phyloP scores from a whole-genome alignment of 345 rosid species.

The Excoecaria cochinchinensis region DNA sequence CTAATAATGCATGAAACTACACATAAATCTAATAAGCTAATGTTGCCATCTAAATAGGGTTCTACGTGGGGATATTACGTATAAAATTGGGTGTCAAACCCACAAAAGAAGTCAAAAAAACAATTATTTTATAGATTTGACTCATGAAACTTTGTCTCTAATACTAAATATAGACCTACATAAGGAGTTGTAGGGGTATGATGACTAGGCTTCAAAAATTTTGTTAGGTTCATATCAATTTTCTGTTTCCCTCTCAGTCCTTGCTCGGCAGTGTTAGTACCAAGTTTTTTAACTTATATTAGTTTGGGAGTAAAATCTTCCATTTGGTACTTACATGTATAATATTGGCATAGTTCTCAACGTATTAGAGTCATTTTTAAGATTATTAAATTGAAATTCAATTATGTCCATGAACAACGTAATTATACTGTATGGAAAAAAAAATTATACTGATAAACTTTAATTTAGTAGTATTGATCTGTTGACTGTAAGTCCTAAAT shows the following conservation, averaged over 20 bases:
- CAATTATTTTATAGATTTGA: conserved; percentile 17
- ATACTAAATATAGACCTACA: conserved; percentile 12
- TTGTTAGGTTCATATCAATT: conserved; percentile 6
- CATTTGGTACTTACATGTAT: neutral
- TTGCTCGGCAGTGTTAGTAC: conserved; percentile 1
- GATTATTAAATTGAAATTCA: too few relatives aligned
- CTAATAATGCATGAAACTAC: neutral
- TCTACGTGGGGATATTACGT: neutral
- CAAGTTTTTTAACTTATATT: neutral
- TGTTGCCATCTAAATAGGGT: neutral
- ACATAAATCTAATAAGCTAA: neutral
- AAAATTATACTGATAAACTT: too few relatives aligned
- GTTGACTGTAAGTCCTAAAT: too few relatives aligned
- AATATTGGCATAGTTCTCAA: too few relatives aligned
- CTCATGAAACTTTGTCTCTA: conserved; percentile 30
- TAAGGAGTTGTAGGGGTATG: neutral
- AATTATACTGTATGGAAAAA: too few relatives aligned
- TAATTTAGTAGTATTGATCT: too few relatives aligned
- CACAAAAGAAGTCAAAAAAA: neutral
- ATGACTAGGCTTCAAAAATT: neutral
- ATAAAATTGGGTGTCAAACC: conserved; percentile 1
- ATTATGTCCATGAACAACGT: too few relatives aligned
- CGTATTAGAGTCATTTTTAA: too few relatives aligned
- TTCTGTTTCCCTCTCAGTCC: neutral
- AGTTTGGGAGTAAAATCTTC: neutral